These are phyloP conservation scores for Leishmania mexicana DNA, from an alignment of 208 protist species.

Conservation along the genomic window DNA sequence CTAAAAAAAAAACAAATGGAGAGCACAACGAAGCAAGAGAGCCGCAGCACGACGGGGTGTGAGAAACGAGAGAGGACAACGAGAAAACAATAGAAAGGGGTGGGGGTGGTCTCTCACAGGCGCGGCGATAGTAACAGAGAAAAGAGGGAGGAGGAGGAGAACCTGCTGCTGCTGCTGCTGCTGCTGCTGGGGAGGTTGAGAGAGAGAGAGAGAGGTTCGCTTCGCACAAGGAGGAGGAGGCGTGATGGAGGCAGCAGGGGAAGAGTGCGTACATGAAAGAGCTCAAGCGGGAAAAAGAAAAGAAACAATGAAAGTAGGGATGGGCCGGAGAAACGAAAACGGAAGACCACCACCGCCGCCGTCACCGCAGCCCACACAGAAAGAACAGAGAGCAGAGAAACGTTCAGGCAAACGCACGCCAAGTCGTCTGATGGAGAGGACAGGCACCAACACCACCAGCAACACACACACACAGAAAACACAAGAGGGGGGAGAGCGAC, in stretches of 20 bases:
- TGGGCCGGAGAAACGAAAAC: neutral
- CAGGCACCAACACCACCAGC: neutral
- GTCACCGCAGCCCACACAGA: no score
- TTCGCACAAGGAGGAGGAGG: neutral
- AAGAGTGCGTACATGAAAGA: no score
- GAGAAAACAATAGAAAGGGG: neutral
- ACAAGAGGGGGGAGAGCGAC: neutral
- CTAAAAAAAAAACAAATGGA: neutral
- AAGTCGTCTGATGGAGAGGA: neutral
- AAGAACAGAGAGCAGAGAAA: conserved; percentile 11
- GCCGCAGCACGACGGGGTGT: neutral
- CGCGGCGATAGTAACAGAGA: neutral
- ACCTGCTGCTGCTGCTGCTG: neutral
- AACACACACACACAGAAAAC: neutral
- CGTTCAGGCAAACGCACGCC: neutral
- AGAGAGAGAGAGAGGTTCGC: neutral
- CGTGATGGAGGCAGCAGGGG: no score
- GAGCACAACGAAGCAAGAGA: neutral
- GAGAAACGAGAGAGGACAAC: neutral
- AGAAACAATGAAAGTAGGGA: neutral
- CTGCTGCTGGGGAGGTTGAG: neutral
- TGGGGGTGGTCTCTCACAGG: neutral
- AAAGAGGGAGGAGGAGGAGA: neutral
- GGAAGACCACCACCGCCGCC: no score
- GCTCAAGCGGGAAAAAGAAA: neutral